A percentile compares a stretch with the other conserved stretches of the same genome.
These are phyloP conservation scores for Trichoderma asperellum DNA, from an alignment of 2,329 filamentous ascomycete genomes.

Conservation along the genomic window DNA sequence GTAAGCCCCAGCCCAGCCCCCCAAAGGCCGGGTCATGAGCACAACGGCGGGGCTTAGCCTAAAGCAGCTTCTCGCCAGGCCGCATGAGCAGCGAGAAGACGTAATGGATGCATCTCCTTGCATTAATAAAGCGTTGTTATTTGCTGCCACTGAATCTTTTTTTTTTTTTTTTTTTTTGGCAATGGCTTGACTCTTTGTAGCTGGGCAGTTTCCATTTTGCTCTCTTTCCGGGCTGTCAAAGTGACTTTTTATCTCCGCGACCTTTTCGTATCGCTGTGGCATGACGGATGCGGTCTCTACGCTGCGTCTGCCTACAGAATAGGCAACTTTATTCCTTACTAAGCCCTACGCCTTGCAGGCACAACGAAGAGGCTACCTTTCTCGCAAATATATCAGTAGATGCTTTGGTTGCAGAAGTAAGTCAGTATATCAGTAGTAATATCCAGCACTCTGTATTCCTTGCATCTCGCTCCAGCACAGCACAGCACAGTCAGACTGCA, in stretches of 20 bases:
- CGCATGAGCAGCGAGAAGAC: constrained; percentile 16
- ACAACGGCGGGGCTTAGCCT: constrained; percentile 25
- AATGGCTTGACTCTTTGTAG: background rate
- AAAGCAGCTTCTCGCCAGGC: constrained; percentile 19
- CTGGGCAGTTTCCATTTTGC: background rate
- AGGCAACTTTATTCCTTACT: background rate
- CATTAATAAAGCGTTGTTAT: background rate
- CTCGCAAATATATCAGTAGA: background rate
- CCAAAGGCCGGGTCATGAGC: constrained; percentile 27
- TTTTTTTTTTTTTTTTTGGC: background rate
- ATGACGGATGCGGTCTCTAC: background rate
- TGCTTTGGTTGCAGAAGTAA: background rate
- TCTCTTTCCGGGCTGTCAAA: background rate
- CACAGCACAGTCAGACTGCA: constrained; percentile 12
- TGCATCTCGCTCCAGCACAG: background rate
- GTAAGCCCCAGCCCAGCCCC: constrained; percentile 1
- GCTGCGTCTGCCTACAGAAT: background rate
- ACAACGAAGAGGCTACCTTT: background rate
- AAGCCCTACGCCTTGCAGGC: too few species aligned
- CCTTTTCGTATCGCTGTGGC: background rate
- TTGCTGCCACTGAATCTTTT: background rate
- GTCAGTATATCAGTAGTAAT: background rate
- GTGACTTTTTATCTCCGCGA: background rate
- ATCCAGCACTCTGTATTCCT: background rate
- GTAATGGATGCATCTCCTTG: constrained; percentile 19